Base-by-base conservation (phyloP, 371 early-diverging fungal genomes). In the Fennellomyces sp. region DNA sequence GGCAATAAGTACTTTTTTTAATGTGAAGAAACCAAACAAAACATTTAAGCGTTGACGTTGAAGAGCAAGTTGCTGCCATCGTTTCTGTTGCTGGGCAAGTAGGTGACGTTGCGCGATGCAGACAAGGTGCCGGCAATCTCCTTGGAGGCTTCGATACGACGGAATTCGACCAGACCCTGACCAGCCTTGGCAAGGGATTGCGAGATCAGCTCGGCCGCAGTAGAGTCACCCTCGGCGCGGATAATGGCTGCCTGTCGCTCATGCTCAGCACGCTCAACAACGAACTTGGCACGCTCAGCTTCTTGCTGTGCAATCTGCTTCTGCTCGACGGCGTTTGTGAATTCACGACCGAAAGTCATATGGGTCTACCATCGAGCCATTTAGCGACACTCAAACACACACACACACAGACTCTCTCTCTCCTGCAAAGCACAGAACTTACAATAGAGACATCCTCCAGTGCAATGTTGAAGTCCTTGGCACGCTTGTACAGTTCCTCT, bases 361-460 rank as follows among this genome's bases (percentile, higher is more conserved):
- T 97, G 97, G 19, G 98, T 97, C 91, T 90, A 75, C n/a, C n/a
- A n/a, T n/a, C n/a, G n/a, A n/a, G n/a, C n/a, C n/a, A n/a, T n/a
- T n/a, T n/a, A n/a, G n/a, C n/a, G n/a, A n/a, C n/a, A n/a, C n/a
- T n/a, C n/a, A n/a, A n/a, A n/a, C n/a, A n/a, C n/a, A n/a, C n/a
- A n/a, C n/a, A n/a, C n/a, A n/a, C n/a, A n/a, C n/a, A n/a, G n/a
- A 52, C 30, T 27, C 5, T 17, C 2, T 31, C 4, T 49, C 26
- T 27, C 10, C 15, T n/a, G 10, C 45, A 21, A 45, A 23, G 4
- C 5, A 7, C 19, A 17, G 1, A 6, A 78, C 82, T 70, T 82
- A 94, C 91, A 66, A 99, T 97, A 10, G 99, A 97, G 8, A 99
- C 99, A 81, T 99, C 99, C 69, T 98, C 98, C 38, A 99, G 86